Evolutionary conservation across 139 green algal species (phyloP), one percentile per base, ranked within the genome.

Genomic region (Edaphochlamys debaryana): DNA sequence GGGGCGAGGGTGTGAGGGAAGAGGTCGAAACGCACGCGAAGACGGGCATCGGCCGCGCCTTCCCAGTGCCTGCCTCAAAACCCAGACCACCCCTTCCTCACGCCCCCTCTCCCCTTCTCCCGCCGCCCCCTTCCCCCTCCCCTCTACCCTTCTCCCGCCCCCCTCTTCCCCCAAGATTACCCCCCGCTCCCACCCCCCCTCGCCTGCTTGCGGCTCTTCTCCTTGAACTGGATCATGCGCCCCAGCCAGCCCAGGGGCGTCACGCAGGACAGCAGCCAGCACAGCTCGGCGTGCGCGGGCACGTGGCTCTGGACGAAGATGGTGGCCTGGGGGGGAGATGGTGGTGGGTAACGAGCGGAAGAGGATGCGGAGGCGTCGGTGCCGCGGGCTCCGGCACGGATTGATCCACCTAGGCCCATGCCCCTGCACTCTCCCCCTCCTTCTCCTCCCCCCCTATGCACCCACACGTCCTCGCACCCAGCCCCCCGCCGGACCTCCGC

Each of bases 171-270:
- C 27, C 42, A 29, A 58, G 45, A n/a, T n/a, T n/a, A n/a, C n/a
- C n/a, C n/a, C n/a, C 67, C 50, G 32, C 32, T 67, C 63, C 34
- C 67, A 27, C 30, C 38, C 63, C 41, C 42, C 71, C 87, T 85
- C 68, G 85, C 84, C 89, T 94, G 94, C 90, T 97, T 97, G 23
- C 90, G 71, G 15, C 90, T 89, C 89, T 99, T 99, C 87, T 99
- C 97, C 91, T 99, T 96, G 92, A 97, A 99, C 87, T 99, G 97
- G 72, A 99, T 98, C 97, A 99, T 99, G 66, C 94, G 91, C 37
- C 95, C 89, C 27, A 99, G 93, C 97, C 97, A 99, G 6, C 94
- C 95, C 19, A 99, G 94, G 38, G 97, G 97, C 17, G 95, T 98
- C 19, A 92, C 85, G 88, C 96, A 99, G 71, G 89, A 94, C 68